Base-by-base conservation (phyloP, 805 yeast genomes). In the Yamadazyma scolyti region DNA sequence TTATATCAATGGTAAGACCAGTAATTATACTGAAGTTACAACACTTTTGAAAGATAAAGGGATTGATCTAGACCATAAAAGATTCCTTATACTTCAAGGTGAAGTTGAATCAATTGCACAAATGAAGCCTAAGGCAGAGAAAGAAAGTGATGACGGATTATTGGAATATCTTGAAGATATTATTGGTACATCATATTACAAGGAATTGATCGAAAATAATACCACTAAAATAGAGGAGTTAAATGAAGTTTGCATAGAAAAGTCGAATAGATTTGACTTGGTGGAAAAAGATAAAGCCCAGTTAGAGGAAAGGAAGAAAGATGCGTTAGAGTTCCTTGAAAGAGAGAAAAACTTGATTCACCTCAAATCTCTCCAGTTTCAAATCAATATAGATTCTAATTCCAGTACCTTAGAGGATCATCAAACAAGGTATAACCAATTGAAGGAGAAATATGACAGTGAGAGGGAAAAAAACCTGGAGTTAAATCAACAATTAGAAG, bases 91-190 rank as follows among this genome's bases (percentile, higher is more conserved):
- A 51, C 65, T 93, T 26, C 99, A 93, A 60, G 99, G 99, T 54
- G 99, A 93, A 54, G 98, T 93, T 25, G 99, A 93, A 61, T 82
- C 89, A 43, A 93, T 93, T 50, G 97, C 98, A 0, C 97, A 93
- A 54, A 94, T 93, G 99, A 90, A 90, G 52, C 84, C 99, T 8
- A 93, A 90, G 50, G 97, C 97, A 0, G 97, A 93, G 48, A 75
- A 69, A 30, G 95, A 86, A 31, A 77, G 77, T 42, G 97, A 90
- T 47, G 97, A 93, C 52, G 99, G 99, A 0, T 65, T 93, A 16
- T 60, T 93, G 23, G 99, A 94, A 50, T 93, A 93, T 52, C 61
- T 93, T 38, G 99, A 93, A 52, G 98, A 94, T 62, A 90, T 93
- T 28, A 93, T 94, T 33, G 99, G 98, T 4, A 94, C 99, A 0